Evolutionary conservation across 441 rosid genomes (phyloP).

Genomic region (Brassica hybrid): DNA sequence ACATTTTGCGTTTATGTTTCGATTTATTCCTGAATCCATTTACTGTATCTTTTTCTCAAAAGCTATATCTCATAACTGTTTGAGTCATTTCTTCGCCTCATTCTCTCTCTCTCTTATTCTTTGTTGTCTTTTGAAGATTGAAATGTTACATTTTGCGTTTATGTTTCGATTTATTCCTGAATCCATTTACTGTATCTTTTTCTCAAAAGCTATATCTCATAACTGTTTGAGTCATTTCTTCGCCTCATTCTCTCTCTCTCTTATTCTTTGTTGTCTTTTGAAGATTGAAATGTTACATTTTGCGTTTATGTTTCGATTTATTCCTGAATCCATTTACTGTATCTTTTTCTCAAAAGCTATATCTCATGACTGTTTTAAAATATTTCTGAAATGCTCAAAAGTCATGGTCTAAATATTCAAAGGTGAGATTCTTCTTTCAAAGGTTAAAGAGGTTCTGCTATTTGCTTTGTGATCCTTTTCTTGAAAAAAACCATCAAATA

Average conservation of each 20-base stretch:
- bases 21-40: background rate
- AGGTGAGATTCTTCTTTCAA: no score
- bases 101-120: background rate
- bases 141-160: background rate
- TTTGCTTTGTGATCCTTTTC: no score
- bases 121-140: conserved; percentile 6
- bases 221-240: background rate
- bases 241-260: background rate
- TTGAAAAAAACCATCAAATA: no score
- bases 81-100: no score
- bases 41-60: background rate
- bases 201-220: background rate
- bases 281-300: background rate
- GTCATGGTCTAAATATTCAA: no score
- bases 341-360: background rate
- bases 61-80: background rate
- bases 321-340: background rate
- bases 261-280: conserved; percentile 1
- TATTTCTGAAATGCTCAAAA: background rate
- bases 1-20: background rate
- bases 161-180: background rate
- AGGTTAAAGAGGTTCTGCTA: no score
- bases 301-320: background rate
- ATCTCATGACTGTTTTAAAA: background rate
- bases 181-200: background rate